Conservation (phyloP, 2,329 filamentous ascomycete genomes). For the Erysiphe pulchra region DNA sequence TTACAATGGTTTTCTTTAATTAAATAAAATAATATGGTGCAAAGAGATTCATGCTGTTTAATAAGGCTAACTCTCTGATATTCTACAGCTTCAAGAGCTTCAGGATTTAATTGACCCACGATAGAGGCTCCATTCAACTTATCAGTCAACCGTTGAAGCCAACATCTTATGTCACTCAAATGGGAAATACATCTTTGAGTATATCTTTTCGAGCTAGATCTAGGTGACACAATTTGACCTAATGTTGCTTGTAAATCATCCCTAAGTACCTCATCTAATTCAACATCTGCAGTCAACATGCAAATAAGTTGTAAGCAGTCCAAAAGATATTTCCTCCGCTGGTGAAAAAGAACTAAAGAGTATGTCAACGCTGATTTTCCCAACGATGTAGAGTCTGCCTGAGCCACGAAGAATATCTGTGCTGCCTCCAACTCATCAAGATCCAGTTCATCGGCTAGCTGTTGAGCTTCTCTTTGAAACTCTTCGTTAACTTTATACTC, state of each 20-base stretch:
- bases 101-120: constrained; percentile 38
- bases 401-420: constrained; percentile 45
- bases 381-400: constrained; percentile 39
- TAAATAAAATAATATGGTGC: constrained; percentile 53
- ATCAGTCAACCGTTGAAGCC: constrained; percentile 52
- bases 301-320: constrained; percentile 64
- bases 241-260: constrained; percentile 27
- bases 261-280: constrained; percentile 18
- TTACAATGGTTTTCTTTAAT: constrained; percentile 51
- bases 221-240: constrained; percentile 23
- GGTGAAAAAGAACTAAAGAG: constrained; percentile 69
- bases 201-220: constrained; percentile 25
- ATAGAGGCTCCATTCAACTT: constrained; percentile 50
- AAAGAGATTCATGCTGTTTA: constrained; percentile 72
- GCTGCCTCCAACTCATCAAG: constrained; percentile 76
- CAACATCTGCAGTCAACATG: constrained; percentile 21
- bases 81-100: constrained; percentile 52
- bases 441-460: constrained; percentile 68
- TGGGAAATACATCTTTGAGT: constrained; percentile 48
- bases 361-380: constrained; percentile 53
- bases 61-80: constrained; percentile 58
- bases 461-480: constrained; percentile 60
- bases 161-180: constrained; percentile 52
- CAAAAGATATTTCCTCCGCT: constrained; percentile 57
- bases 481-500: constrained; percentile 65